These are phyloP conservation scores for Atalantia buxifolia DNA, from an alignment of 345 rosid genomes.

Conservation along the genomic window DNA sequence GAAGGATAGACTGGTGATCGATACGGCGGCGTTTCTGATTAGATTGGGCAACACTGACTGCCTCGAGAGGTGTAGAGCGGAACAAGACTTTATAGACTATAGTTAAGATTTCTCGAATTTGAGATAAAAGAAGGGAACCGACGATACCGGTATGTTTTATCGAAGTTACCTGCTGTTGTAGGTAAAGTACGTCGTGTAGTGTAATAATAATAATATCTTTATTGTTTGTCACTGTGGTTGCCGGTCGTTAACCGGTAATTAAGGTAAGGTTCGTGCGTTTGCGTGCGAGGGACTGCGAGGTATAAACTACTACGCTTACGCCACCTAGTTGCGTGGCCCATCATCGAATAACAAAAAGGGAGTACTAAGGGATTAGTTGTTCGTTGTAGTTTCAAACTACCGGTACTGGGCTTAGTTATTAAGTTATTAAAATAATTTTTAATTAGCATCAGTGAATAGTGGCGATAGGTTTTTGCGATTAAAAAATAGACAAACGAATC, in stretches of 20 bases:
- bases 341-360: neutral
- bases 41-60: conserved; percentile 20
- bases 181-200: conserved; percentile 23
- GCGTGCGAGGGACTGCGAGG: conserved; percentile 3
- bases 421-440: too few species aligned
- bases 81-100: neutral
- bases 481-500: neutral
- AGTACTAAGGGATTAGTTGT: too few species aligned
- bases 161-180: conserved; percentile 35
- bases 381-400: too few species aligned
- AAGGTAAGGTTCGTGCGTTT: conserved; percentile 2
- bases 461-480: neutral
- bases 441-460: too few species aligned
- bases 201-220: neutral
- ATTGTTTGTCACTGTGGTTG: neutral
- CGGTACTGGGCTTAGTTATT: too few species aligned
- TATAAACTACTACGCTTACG: neutral
- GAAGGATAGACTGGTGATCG: neutral
- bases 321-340: neutral
- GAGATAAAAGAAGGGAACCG: conserved; percentile 18
- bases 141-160: conserved; percentile 27
- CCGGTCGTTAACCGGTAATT: conserved; percentile 1
- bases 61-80: neutral
- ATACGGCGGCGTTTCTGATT: conserved; percentile 13
- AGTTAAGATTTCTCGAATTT: neutral